phyloP scores from a whole-genome alignment of 176 grass and related monocot species.

The Avena insularis region DNA sequence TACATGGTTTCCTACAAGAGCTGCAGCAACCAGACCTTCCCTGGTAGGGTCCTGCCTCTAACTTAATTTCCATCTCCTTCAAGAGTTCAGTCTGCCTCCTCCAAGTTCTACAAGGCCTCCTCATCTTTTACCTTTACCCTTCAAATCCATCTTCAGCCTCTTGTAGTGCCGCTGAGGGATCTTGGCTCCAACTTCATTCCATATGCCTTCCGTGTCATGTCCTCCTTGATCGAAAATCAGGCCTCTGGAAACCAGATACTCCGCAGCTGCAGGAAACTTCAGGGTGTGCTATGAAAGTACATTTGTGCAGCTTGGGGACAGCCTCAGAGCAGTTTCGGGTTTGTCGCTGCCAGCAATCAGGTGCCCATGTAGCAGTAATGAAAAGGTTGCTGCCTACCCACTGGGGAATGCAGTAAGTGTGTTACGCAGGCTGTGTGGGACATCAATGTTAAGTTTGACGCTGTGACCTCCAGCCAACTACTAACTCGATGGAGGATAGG shows the following conservation, averaged over 20 bases:
- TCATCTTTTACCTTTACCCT: not conserved
- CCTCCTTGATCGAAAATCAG: not conserved
- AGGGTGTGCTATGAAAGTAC: not conserved
- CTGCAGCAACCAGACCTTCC: constrained; percentile 11
- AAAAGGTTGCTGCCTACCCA: not conserved
- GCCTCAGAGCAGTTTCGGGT: not conserved
- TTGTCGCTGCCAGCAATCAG: not conserved
- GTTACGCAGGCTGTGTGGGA: not conserved
- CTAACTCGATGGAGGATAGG: not conserved
- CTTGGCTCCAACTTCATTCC: not conserved
- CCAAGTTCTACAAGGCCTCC: not conserved
- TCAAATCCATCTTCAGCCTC: not conserved
- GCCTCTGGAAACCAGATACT: not conserved
- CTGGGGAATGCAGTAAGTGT: constrained; percentile 1
- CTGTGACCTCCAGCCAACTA: constrained; percentile 1
- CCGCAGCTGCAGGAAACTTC: not conserved
- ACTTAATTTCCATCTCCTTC: not conserved
- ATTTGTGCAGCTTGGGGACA: not conserved
- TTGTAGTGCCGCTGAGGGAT: not conserved
- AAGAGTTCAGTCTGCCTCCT: not conserved
- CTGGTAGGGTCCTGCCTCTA: not conserved
- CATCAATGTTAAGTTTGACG: not conserved
- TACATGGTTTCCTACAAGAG: not conserved
- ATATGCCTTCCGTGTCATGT: not conserved
- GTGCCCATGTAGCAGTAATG: not conserved